A percentile compares a stretch with the other conserved stretches of the same genome.
Conservation (phyloP, 1,139 yeast species). For the Saccharomyces hybrid region DNA sequence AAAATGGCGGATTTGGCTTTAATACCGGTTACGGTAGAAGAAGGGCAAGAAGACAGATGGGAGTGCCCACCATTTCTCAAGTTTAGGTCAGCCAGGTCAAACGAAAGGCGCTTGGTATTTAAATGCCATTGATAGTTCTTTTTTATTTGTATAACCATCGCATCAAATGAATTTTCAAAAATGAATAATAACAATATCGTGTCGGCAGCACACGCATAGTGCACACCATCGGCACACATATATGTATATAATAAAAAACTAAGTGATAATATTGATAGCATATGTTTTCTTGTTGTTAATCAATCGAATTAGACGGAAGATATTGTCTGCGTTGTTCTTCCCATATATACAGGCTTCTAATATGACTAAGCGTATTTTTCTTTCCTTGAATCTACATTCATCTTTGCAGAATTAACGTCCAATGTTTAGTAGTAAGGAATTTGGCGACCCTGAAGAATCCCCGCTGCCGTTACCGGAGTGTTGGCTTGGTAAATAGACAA, state of each 20-base stretch:
- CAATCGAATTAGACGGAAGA: neutral
- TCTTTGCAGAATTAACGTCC: conserved; percentile 40
- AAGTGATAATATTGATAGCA: neutral
- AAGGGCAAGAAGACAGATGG: conserved; percentile 55
- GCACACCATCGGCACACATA: neutral
- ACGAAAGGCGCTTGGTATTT: neutral
- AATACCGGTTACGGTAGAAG: conserved; percentile 34
- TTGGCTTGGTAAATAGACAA: conserved; percentile 77
- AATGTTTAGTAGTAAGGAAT: conserved; percentile 47
- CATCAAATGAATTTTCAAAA: neutral
- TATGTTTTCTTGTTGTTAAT: neutral
- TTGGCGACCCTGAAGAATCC: conserved; percentile 29
- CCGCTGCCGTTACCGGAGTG: conserved; percentile 37
- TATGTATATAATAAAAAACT: neutral
- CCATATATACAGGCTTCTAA: neutral
- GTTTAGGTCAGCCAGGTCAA: conserved; percentile 37
- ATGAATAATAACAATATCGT: neutral
- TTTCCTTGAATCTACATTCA: neutral
- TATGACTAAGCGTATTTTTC: neutral
- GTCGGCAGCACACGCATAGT: neutral
- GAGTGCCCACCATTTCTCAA: conserved; percentile 84
- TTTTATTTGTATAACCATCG: neutral
- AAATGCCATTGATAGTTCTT: neutral
- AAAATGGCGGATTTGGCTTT: conserved; percentile 68
- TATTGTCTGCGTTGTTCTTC: neutral